Conservation (phyloP, 495 filamentous ascomycete species). For the Trichoderma orchidacearum region DNA sequence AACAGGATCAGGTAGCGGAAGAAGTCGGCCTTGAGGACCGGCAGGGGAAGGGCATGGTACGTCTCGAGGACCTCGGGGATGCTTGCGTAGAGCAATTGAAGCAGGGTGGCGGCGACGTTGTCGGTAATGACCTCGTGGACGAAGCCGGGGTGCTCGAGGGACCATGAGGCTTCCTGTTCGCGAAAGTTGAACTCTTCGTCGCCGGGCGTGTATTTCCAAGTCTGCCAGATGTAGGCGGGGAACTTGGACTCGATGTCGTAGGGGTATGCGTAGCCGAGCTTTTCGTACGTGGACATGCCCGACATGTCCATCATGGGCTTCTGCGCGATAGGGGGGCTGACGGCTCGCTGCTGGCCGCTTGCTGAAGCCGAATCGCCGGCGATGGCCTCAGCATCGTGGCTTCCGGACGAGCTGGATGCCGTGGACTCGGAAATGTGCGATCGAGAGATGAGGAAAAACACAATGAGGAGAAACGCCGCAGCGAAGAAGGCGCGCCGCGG, state of each 20-base stretch:
- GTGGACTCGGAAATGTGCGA: conserved; percentile 34
- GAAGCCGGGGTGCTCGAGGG: conserved; percentile 77
- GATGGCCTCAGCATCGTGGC: conserved; percentile 3
- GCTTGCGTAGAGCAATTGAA: conserved; percentile 74
- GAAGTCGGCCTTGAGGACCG: conserved; percentile 93
- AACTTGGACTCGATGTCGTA: conserved; percentile 82
- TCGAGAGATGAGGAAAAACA: conserved; percentile 58
- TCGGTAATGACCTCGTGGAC: conserved; percentile 97
- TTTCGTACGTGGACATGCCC: conserved; percentile 60
- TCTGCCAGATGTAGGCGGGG: conserved; percentile 98
- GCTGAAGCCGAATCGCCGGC: conserved; percentile 9
- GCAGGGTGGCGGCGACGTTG: conserved; percentile 61
- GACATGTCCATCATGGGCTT: conserved; percentile 36
- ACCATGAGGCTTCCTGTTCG: conserved; percentile 79
- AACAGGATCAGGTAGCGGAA: conserved; percentile 94
- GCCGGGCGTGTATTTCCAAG: conserved; percentile 84
- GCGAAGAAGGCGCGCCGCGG: conserved; percentile 60
- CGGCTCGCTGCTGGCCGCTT: neutral
- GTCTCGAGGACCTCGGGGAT: conserved; percentile 89
- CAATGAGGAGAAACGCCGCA: conserved; percentile 50
- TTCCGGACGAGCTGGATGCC: conserved; percentile 11
- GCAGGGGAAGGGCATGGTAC: conserved; percentile 69
- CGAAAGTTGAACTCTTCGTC: conserved; percentile 73
- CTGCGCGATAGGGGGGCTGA: conserved; percentile 11
- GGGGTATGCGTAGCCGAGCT: conserved; percentile 83